Conservation (phyloP, 2,329 filamentous ascomycete species). For the Cyphellophora attinorum region DNA sequence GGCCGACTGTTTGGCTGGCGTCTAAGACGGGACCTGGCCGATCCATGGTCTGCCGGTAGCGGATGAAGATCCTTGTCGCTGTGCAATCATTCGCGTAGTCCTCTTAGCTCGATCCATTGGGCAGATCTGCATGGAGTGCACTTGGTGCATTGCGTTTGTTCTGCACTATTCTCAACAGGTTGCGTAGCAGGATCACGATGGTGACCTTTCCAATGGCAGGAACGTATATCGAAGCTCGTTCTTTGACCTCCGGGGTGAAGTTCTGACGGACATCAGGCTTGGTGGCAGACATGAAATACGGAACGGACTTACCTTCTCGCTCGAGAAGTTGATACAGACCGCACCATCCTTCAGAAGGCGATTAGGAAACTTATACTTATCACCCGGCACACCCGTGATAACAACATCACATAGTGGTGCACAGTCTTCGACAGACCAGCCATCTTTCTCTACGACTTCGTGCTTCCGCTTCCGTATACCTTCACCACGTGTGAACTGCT, state of each 20-base stretch:
- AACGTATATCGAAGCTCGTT: conserved; percentile 93
- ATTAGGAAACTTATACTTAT: conserved; percentile 81
- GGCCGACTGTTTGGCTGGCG: too few relatives aligned
- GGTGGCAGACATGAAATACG: background rate
- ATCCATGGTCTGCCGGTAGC: too few relatives aligned
- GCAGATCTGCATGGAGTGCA: too few relatives aligned
- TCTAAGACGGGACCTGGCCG: too few relatives aligned
- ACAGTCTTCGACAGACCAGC: conserved; percentile 69
- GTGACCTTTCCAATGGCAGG: conserved; percentile 97
- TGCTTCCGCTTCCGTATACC: conserved; percentile 80
- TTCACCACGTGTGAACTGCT: conserved; percentile 81
- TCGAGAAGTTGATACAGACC: conserved; percentile 98
- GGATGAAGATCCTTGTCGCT: too few relatives aligned
- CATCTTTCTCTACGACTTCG: conserved; percentile 74
- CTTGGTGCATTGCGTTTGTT: too few relatives aligned
- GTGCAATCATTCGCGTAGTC: too few relatives aligned
- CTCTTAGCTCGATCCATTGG: too few relatives aligned
- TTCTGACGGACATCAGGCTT: conserved; percentile 40
- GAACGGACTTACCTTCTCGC: conserved; percentile 54
- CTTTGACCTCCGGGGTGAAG: conserved; percentile 81
- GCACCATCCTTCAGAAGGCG: conserved; percentile 77
- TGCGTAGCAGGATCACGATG: conserved; percentile 81
- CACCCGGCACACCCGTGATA: conserved; percentile 81
- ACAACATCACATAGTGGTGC: conserved; percentile 86
- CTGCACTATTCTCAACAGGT: conserved; percentile 61